phyloP scores from a whole-genome alignment of 202 grass and related monocot genomes.

The Brachypodium distachyon region DNA sequence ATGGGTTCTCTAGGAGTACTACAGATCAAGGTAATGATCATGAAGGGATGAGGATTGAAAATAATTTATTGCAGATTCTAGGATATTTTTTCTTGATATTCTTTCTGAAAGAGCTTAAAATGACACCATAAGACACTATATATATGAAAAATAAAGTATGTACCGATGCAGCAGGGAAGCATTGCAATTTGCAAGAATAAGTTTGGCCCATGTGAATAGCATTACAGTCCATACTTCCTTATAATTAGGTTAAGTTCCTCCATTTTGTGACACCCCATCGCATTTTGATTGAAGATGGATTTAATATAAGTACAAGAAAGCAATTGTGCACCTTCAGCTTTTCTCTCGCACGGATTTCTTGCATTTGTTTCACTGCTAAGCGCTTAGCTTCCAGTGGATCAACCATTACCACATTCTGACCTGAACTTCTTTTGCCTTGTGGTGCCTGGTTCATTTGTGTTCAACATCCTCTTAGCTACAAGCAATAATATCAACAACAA shows the following conservation, averaged over 20 bases:
- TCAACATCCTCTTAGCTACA: constrained; percentile 16
- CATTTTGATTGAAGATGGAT: background rate
- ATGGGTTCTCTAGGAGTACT: background rate
- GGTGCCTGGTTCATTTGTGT: constrained; percentile 29
- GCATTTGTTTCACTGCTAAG: constrained; percentile 87
- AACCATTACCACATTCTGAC: constrained; percentile 73
- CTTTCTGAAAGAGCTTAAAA: too few relatives aligned
- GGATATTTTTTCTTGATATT: too few relatives aligned
- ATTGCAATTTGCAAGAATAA: background rate
- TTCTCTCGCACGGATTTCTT: constrained; percentile 79
- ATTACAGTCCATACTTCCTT: background rate
- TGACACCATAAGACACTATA: background rate
- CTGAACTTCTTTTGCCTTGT: constrained; percentile 62
- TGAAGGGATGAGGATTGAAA: too few relatives aligned
- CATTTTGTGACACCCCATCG: background rate
- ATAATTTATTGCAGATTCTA: background rate
- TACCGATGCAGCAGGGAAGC: background rate
- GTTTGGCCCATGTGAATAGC: background rate
- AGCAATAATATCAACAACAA: constrained; percentile 8
- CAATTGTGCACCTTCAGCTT: constrained; percentile 50
- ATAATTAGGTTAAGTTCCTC: background rate
- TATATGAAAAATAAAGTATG: background rate
- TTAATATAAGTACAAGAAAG: constrained; percentile 6
- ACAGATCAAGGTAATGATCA: background rate
- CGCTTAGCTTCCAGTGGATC: constrained; percentile 90